These are phyloP conservation scores for Citrullus mucosospermus DNA, from an alignment of 306 rosid genomes.

Conservation along the genomic window DNA sequence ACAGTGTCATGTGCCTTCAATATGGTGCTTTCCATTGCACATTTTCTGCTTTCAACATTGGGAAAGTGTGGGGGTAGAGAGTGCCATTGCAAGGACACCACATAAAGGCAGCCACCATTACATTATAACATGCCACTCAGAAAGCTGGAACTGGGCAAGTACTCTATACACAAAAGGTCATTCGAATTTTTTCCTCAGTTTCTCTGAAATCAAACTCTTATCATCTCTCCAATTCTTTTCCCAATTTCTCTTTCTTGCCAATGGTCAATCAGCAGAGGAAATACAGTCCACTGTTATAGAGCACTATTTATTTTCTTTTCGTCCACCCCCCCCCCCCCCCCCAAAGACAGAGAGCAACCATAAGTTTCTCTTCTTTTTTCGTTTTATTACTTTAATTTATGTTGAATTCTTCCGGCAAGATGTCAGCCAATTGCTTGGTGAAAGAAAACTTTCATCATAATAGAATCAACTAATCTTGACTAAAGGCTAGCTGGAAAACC, in stretches of 20 bases:
- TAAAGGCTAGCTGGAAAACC: neutral
- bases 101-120: neutral
- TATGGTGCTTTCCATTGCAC: neutral
- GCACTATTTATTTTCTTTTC: neutral
- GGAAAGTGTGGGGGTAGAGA: neutral
- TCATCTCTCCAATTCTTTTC: neutral
- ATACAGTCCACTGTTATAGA: neutral
- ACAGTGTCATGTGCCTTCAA: neutral
- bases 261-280: neutral
- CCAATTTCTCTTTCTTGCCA: neutral
- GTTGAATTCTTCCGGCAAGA: neutral
- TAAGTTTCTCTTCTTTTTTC: neutral
- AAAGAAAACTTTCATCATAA: neutral
- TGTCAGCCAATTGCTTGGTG: neutral
- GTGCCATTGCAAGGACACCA: neutral
- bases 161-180: neutral
- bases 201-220: neutral
- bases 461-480: neutral
- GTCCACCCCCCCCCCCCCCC: no score
- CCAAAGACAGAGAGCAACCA: neutral
- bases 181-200: neutral
- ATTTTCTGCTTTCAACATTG: neutral
- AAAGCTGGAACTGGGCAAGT: neutral
- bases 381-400: neutral
- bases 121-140: neutral